These are phyloP conservation scores for Phanerochaete sordida DNA, from an alignment of 768 basidiomycete species.

Conservation along the genomic window DNA sequence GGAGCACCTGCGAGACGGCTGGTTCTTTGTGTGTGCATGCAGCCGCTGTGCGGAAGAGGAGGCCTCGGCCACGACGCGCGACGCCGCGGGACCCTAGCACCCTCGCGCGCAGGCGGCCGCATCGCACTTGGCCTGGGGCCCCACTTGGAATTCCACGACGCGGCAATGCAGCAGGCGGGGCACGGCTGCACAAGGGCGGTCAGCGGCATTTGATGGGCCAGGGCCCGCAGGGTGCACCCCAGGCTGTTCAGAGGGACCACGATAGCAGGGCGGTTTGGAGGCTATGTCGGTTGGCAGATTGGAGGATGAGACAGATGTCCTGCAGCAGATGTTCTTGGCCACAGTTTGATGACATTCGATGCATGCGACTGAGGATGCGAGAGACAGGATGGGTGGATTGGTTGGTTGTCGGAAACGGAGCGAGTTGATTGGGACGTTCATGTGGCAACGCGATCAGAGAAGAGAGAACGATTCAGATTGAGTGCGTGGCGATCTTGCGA, in stretches of 20 bases:
- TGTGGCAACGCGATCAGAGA: background rate
- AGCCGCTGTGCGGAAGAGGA: slow-evolving; percentile 34
- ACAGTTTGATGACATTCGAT: background rate
- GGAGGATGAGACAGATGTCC: background rate
- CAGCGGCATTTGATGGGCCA: background rate
- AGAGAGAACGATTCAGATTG: background rate
- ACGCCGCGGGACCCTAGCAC: background rate
- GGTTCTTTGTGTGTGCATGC: slow-evolving; percentile 58
- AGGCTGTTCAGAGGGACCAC: background rate
- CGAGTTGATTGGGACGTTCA: background rate
- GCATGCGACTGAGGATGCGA: too few species aligned
- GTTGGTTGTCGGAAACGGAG: too few species aligned
- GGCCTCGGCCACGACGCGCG: background rate
- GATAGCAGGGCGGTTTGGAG: background rate
- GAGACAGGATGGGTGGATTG: too few species aligned
- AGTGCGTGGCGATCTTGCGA: background rate
- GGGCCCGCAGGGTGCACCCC: background rate
- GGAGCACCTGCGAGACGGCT: slow-evolving; percentile 40
- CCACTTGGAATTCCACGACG: too few species aligned
- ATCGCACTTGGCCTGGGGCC: too few species aligned
- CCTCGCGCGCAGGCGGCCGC: too few species aligned
- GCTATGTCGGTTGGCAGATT: background rate
- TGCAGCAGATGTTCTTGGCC: background rate
- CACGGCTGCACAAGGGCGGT: too few species aligned
- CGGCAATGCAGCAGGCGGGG: too few species aligned